phyloP scores from a whole-genome alignment of 805 yeast genomes.

The Lipomyces chichibuensis region DNA sequence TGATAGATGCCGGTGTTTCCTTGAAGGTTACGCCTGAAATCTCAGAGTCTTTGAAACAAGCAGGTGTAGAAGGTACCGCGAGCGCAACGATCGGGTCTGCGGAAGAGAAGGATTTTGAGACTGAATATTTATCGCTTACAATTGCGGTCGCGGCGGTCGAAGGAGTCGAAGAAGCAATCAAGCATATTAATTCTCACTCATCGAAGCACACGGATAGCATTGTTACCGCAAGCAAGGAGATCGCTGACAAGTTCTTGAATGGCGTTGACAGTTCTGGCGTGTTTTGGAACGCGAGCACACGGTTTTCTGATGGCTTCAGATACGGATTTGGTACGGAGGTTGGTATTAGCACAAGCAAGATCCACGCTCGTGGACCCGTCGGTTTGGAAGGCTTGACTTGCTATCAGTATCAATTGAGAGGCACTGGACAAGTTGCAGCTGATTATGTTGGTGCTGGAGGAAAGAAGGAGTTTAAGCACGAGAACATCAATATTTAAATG shows the following conservation, averaged over 20 bases:
- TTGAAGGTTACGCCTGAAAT: slow-evolving; percentile 66
- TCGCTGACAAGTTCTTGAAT: slow-evolving; percentile 76
- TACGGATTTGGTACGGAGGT: slow-evolving; percentile 99
- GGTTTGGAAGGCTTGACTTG: slow-evolving; percentile 96
- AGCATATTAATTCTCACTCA: slow-evolving; percentile 85
- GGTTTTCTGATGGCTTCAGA: slow-evolving; percentile 98
- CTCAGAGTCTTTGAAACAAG: slow-evolving; percentile 22
- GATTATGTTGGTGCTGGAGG: slow-evolving; percentile 97
- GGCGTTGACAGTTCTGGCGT: slow-evolving; percentile 95
- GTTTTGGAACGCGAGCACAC: slow-evolving; percentile 95
- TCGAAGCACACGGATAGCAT: slow-evolving; percentile 96
- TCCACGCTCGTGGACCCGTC: slow-evolving; percentile 98
- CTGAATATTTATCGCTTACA: slow-evolving; percentile 82
- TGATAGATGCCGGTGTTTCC: slow-evolving; percentile 69
- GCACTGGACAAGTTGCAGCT: slow-evolving; percentile 89
- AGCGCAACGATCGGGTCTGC: slow-evolving; percentile 48
- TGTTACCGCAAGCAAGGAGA: slow-evolving; percentile 69
- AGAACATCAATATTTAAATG: slow-evolving; percentile 13
- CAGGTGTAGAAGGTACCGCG: slow-evolving; percentile 37
- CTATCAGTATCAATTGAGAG: slow-evolving; percentile 90
- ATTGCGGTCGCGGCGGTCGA: slow-evolving; percentile 70
- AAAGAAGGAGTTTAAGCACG: slow-evolving; percentile 69
- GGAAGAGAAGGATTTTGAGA: slow-evolving; percentile 69
- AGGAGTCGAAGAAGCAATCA: slow-evolving; percentile 70
- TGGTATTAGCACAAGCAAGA: slow-evolving; percentile 94